Evolutionary conservation across 192 early-diverging fungal species (phyloP), one percentile per base, ranked within the genome.

Genomic region (Geosiphon pyriformis): DNA sequence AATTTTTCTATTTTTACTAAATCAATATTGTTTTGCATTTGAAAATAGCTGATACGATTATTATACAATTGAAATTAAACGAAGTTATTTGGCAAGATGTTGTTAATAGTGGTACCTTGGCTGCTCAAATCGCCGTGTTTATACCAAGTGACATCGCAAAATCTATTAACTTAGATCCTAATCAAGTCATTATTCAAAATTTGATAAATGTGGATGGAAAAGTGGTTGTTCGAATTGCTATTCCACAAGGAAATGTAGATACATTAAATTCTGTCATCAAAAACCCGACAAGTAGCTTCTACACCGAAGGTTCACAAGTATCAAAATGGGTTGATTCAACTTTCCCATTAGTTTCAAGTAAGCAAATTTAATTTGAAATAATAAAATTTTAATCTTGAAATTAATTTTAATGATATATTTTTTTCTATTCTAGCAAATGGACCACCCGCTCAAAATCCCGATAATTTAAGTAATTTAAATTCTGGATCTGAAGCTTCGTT

Each of bases 41-140:
- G n/a, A n/a, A n/a, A n/a, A n/a, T n/a, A n/a, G 7, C 37, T 42
- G 37, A 15, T 15, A 42, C 37, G 37, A 15, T 42, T 15, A 42
- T 42, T 42, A 15, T 42, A 42, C 37, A 42, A 42, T 10, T 42
- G 6, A 42, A 42, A 42, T 42, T 42, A 42, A 42, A 42, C 15
- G 6, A 6, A 6, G 7, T 42, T 6, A 42, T 42, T 42, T 63
- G 61, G 61, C 18, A 15, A 17, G 20, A 63, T 2, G 17, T 63
- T 30, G 46, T 50, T 0, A 31, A n/a, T 3, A 31, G 11, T 49
- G 47, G 32, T n/a, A 26, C 37, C 8, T 29, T 63, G 32, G 27
- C 61, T 27, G 12, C 46, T 48, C 61, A 63, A 30, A 48, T 63
- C 49, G 46, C 23, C 12, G 25, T n/a, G 12, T 50, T 63, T 27